A percentile compares a stretch with the other conserved stretches of the same genome.
These are phyloP conservation scores for Fraxinus velutina DNA, from an alignment of 305 asterid species.

Conservation along the genomic window DNA sequence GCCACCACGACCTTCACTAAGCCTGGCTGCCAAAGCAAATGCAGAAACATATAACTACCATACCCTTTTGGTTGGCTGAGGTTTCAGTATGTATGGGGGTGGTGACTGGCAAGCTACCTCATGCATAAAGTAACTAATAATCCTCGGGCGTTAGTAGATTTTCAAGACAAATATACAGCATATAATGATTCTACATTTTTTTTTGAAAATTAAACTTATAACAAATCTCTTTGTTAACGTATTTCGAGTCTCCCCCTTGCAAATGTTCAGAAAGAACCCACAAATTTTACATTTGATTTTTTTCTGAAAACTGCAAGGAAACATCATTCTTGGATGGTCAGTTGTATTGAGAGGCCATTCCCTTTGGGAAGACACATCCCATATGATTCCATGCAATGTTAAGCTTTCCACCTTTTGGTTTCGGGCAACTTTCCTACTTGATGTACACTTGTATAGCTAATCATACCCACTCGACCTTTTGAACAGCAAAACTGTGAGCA, in stretches of 20 bases:
- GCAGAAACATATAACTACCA: too few species aligned
- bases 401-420: constrained; percentile 46
- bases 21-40: too few species aligned
- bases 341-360: constrained; percentile 25
- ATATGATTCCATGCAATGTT: constrained; percentile 6
- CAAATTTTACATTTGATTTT: constrained; percentile 33
- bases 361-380: constrained; percentile 36
- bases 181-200: background rate
- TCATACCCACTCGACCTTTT: constrained; percentile 19
- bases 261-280: constrained; percentile 41
- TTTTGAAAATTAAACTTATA: background rate
- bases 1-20: too few species aligned
- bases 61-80: background rate
- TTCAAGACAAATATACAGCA: background rate
- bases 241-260: background rate
- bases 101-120: background rate
- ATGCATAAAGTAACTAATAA: background rate
- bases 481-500: constrained; percentile 17
- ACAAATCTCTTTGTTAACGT: background rate
- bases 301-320: constrained; percentile 40
- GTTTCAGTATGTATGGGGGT: background rate
- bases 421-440: constrained; percentile 28
- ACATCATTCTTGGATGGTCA: background rate
- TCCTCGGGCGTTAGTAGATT: background rate
- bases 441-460: constrained; percentile 13